phyloP scores from a whole-genome alignment of 2,329 filamentous ascomycete species.

The Talaromyces sp. region DNA sequence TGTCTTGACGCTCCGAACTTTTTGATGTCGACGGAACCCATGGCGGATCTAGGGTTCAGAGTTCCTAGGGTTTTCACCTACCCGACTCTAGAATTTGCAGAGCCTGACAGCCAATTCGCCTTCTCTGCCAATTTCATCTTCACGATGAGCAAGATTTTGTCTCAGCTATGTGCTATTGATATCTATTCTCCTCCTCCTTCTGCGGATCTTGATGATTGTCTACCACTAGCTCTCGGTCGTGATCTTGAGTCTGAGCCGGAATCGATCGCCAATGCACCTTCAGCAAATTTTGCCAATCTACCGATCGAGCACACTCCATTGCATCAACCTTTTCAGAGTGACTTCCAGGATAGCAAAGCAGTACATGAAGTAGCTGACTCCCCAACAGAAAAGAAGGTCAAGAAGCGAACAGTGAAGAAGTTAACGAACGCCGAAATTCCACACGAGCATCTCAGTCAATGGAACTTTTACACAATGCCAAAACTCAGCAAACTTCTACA shows the following conservation, averaged over 20 bases:
- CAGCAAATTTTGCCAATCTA: constrained; percentile 4
- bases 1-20: constrained; percentile 59
- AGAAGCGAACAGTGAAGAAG: constrained; percentile 44
- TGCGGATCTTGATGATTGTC: constrained; percentile 41
- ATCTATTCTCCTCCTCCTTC: constrained; percentile 40
- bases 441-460: constrained; percentile 54
- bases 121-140: constrained; percentile 47
- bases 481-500: constrained; percentile 58
- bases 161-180: constrained; percentile 42
- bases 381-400: constrained; percentile 31
- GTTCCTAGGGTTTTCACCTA: constrained; percentile 42
- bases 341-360: constrained; percentile 19
- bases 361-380: constrained; percentile 24
- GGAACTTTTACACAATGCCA: constrained; percentile 57
- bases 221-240: constrained; percentile 40
- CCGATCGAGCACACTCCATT: constrained; percentile 16
- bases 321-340: constrained; percentile 21
- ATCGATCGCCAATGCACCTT: constrained; percentile 17
- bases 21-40: constrained; percentile 40
- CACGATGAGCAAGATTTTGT: constrained; percentile 41
- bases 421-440: constrained; percentile 53
- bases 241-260: constrained; percentile 28
- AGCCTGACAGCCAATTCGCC: constrained; percentile 39
- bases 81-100: constrained; percentile 41
- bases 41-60: constrained; percentile 40